Evolutionary conservation across 352 stramenopile genomes (phyloP), one percentile per base, ranked within the genome.

Genomic region (Pythium brassicae): DNA sequence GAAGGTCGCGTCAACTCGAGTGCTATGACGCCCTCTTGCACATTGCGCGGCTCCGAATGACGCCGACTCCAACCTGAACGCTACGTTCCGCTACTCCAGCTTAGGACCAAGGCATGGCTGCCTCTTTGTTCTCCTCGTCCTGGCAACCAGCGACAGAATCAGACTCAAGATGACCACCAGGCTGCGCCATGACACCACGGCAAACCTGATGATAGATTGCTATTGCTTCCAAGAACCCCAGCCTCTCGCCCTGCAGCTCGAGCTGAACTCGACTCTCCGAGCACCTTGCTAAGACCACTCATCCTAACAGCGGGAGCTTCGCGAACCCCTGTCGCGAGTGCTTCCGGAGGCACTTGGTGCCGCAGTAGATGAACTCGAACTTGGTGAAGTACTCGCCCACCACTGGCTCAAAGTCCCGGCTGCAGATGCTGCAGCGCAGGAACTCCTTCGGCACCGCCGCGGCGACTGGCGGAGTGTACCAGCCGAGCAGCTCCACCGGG

Each of bases 321-420:
- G 61, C 63, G 56, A 89, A 91, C 19, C 77, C 72, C 32, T 75
- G 62, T 22, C 72, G 68, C 53, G 77, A 86, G 59, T 94, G 84
- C 65, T 78, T 79, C 20, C 80, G 78, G 17, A 94, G 71, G 40
- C 84, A 94, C 62, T 94, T 92, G 50, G 80, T 88, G 48, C 76
- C 74, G 59, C 84, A 94, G 62, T 94, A 94, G 15, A 65, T 74
- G 57, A 89, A 94, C 52, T 71, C 61, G 50, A 92, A 92, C 67
- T 94, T 94, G 48, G 84, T 87, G 40, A 91, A 94, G 63, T 92
- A 94, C 61, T 94, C 82, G 26, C 84, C 84, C 19, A 87, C 82
- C 55, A 94, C 83, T 10, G 84, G 84, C 65, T 94, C 84, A 57
- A 94, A 94, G 53, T 63, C 69, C 26, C 77, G 71, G 8, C 50